These are phyloP conservation scores for Tricholoma saponaceum DNA, from an alignment of 768 basidiomycete species.

Conservation along the genomic window DNA sequence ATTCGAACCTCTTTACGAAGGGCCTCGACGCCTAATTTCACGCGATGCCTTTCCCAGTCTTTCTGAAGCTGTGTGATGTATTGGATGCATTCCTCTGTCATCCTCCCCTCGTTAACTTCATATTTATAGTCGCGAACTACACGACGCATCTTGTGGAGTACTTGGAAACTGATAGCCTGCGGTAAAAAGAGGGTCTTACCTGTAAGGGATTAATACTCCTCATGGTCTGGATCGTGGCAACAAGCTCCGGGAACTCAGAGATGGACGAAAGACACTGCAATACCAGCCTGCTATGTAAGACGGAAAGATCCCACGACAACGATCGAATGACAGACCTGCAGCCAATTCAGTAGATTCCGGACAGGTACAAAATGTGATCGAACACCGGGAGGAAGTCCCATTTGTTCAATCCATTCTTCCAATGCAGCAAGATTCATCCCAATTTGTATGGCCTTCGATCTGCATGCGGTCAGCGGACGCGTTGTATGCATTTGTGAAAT, in stretches of 20 bases:
- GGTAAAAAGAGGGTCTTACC: constrained; percentile 30
- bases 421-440: constrained; percentile 79
- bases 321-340: constrained; percentile 53
- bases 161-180: constrained; percentile 2
- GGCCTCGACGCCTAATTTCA: constrained; percentile 82
- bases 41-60: constrained; percentile 93
- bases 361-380: constrained; percentile 81
- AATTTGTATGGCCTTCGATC: constrained; percentile 87
- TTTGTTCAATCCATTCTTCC: constrained; percentile 88
- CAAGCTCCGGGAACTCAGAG: constrained; percentile 79
- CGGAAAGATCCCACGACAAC: not conserved
- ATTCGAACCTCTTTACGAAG: constrained; percentile 71
- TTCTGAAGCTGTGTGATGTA: constrained; percentile 94
- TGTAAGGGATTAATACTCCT: constrained; percentile 89
- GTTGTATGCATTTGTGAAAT: not conserved
- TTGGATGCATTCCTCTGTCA: constrained; percentile 94
- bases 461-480: constrained; percentile 16
- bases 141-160: constrained; percentile 70
- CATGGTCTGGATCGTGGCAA: constrained; percentile 87
- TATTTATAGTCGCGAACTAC: constrained; percentile 92
- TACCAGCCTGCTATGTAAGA: not conserved
- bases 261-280: constrained; percentile 81
- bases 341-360: constrained; percentile 79
- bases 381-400: constrained; percentile 76
- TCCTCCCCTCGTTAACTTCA: constrained; percentile 86